Conservation (phyloP, 1,284 basidiomycete genomes). For the Afroboletus lepidellus region DNA sequence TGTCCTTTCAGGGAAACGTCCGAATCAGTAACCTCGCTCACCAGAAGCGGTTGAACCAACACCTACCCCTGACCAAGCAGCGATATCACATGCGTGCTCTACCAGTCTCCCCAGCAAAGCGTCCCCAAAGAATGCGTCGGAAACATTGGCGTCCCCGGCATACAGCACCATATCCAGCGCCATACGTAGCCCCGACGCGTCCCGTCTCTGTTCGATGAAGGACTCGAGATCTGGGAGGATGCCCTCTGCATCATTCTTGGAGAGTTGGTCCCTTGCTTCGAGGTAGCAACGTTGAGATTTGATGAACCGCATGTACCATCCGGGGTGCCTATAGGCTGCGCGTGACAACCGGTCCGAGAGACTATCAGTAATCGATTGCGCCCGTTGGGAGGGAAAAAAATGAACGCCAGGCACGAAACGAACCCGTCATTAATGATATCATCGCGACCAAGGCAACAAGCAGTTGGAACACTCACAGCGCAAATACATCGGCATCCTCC, state of each 20-base stretch:
- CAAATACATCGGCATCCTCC: constrained; percentile 13
- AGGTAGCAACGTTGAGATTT: constrained; percentile 36
- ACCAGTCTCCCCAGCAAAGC: constrained; percentile 16
- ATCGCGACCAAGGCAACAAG: neutral
- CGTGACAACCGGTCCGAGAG: constrained; percentile 29
- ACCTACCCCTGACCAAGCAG: constrained; percentile 32
- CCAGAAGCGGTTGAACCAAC: neutral
- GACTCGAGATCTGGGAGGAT: constrained; percentile 43
- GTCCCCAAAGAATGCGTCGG: constrained; percentile 33
- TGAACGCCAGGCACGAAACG: constrained; percentile 4
- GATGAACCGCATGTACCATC: constrained; percentile 36
- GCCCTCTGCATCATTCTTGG: constrained; percentile 8
- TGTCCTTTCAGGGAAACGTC: constrained; percentile 18
- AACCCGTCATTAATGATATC: constrained; percentile 11
- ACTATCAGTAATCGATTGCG: neutral
- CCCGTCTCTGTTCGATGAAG: constrained; percentile 45
- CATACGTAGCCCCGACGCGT: constrained; percentile 49
- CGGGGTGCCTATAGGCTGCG: constrained; percentile 21
- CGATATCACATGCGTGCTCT: constrained; percentile 31
- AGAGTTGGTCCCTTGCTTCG: constrained; percentile 14
- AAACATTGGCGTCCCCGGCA: constrained; percentile 45
- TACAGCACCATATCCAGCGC: constrained; percentile 55
- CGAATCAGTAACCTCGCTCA: neutral
- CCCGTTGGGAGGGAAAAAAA: neutral
- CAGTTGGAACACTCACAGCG: constrained; percentile 20